Conservation (phyloP, 192 early-diverging fungal species). For the Entrophospora sp. region DNA sequence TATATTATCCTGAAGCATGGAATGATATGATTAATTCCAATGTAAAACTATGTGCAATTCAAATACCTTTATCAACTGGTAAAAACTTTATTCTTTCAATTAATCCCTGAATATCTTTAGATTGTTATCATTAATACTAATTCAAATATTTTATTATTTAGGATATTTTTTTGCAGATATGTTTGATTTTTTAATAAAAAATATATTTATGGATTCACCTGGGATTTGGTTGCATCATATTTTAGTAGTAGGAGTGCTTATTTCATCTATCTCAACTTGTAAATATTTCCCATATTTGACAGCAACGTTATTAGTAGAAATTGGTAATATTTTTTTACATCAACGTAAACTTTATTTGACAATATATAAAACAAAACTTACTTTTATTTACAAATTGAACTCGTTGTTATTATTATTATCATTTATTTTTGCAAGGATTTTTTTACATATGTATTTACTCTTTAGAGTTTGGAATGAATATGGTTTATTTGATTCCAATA, state of each 20-base stretch:
- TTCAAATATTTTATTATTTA: background rate
- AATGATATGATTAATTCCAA: constrained; percentile 6
- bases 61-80: constrained; percentile 14
- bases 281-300: constrained; percentile 7
- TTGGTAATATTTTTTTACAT: constrained; percentile 8
- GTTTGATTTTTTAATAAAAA: constrained; percentile 10
- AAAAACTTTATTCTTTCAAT: background rate
- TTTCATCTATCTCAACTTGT: background rate
- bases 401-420: constrained; percentile 2
- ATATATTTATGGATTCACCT: constrained; percentile 6
- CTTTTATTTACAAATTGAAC: background rate
- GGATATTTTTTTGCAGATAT: constrained; percentile 10
- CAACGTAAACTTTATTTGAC: constrained; percentile 8
- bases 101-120: background rate
- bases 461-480: constrained; percentile 1
- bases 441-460: background rate
- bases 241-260: background rate
- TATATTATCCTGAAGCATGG: background rate
- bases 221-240: constrained; percentile 11
- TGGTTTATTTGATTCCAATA: background rate
- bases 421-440: background rate
- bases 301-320: constrained; percentile 3
- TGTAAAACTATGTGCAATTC: background rate
- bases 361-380: background rate
- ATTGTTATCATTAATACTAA: background rate